Evolutionary conservation across 2,329 filamentous ascomycete species (phyloP).

Genomic region (Bipolaris bicolor): DNA sequence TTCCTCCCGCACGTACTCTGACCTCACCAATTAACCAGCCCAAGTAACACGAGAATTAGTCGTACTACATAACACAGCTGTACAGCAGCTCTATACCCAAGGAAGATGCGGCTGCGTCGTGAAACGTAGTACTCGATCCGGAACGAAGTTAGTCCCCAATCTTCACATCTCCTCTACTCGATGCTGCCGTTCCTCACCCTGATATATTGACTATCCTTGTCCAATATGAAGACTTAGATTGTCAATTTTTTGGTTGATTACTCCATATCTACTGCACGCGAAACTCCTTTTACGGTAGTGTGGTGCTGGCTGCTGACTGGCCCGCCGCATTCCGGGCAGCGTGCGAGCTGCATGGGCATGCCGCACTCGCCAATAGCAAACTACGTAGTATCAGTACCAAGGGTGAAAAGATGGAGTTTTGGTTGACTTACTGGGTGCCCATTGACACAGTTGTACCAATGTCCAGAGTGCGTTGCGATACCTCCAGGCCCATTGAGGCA

Average conservation of each 20-base stretch:
- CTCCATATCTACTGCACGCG: slow-evolving; percentile 59
- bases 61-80: not conserved
- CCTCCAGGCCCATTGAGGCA: slow-evolving; percentile 56
- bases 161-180: not conserved
- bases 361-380: slow-evolving; percentile 71
- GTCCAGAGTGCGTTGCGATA: slow-evolving; percentile 56
- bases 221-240: not conserved
- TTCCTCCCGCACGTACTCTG: not conserved
- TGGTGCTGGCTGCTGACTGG: slow-evolving; percentile 64
- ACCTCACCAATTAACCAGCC: not conserved
- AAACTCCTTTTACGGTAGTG: slow-evolving; percentile 58
- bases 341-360: slow-evolving; percentile 66
- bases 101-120: not conserved
- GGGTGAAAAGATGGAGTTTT: not conserved
- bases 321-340: slow-evolving; percentile 68
- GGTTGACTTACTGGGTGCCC: slow-evolving; percentile 56
- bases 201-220: not conserved
- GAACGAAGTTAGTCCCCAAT: not conserved
- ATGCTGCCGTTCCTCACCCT: not conserved
- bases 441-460: slow-evolving; percentile 67
- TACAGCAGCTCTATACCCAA: not conserved
- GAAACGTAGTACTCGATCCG: not conserved
- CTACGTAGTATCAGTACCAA: slow-evolving; percentile 15
- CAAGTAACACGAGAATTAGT: not conserved
- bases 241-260: not conserved